Evolutionary conservation across 208 protist species (phyloP), one percentile per base, ranked within the genome.

Genomic region (Trypanosoma platydactyli): DNA sequence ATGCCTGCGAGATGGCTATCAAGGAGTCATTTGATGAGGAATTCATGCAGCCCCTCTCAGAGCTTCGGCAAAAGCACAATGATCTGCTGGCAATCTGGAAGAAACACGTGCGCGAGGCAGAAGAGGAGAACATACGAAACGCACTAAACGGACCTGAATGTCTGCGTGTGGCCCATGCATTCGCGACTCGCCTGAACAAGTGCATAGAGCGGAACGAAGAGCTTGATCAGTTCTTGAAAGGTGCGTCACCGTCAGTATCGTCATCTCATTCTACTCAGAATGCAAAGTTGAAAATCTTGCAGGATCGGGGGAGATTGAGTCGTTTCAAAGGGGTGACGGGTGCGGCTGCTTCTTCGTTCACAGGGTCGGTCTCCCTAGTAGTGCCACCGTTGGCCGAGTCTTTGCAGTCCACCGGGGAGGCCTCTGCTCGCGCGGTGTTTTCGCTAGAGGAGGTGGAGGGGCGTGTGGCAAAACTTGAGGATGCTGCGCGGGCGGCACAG

Each of bases 131-230:
- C 53, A 61, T 68, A 22, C 53, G 64, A 35, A 83, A 79, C 33
- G 79, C 76, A 54, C 70, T 94, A 51, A 76, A 67, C 18, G 30
- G 24, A 24, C 57, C 78, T 48, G 69, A 86, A 64, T 92, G 77
- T 57, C 64, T 61, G 41, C 64, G 69, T 7, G 81, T 94, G 5
- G 74, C 84, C 56, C 68, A 76, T 12, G 84, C 81, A 40, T 91
- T 86, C 64, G 41, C 30, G 12, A 61, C 86, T 20, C 89, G 85
- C 7, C 56, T 92, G 25, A 52, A 78, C 22, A 73, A 80, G 33
- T 41, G 51, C 41, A 55, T 92, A 15, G 29, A 71, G 40, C 69
- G 71, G 35, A 83, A 86, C 62, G 44, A 73, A 18, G 27, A 18
- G 24, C 29, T 61, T 18, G 38, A 30, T n/a, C 35, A 46, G 30